Evolutionary conservation across 768 basidiomycete genomes (phyloP).

Genomic region (Leccinum truebloodii): DNA sequence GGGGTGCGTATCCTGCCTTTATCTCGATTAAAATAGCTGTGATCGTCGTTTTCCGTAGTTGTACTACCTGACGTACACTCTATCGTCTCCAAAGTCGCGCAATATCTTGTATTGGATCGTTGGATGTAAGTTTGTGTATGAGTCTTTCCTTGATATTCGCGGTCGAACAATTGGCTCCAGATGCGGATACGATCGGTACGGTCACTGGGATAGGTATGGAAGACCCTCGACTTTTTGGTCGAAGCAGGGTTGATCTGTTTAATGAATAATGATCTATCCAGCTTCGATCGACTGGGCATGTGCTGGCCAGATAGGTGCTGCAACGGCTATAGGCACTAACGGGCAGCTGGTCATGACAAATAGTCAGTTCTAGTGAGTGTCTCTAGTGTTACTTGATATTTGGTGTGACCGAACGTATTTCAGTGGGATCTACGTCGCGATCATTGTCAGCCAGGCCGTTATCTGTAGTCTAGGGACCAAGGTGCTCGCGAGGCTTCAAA

Average conservation of each 20-base stretch:
- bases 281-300: conserved; percentile 65
- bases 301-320: conserved; percentile 63
- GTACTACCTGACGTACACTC: conserved; percentile 65
- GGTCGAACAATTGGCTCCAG: conserved; percentile 20
- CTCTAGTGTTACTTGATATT: conserved; percentile 31
- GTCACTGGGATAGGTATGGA: conserved; percentile 38
- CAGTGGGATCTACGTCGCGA: conserved; percentile 62
- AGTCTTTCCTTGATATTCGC: background rate
- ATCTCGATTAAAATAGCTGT: background rate
- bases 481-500: conserved; percentile 67
- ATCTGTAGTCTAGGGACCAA: conserved; percentile 65
- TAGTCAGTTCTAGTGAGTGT: conserved; percentile 46
- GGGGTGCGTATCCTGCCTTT: conserved; percentile 26
- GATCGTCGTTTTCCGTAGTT: conserved; percentile 33
- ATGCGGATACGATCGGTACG: conserved; percentile 52
- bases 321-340: conserved; percentile 53
- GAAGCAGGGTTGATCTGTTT: conserved; percentile 13
- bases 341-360: conserved; percentile 36
- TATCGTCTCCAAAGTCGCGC: conserved; percentile 53
- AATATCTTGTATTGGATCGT: conserved; percentile 68
- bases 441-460: conserved; percentile 60
- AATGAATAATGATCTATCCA: conserved; percentile 35
- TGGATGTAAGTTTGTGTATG: conserved; percentile 46
- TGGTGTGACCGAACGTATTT: conserved; percentile 36
- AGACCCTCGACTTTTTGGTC: background rate